A percentile compares a stretch with the other conserved stretches of the same genome.
Evolutionary conservation across 768 basidiomycete genomes (phyloP).

Genomic region (Dacryopinax spathularia): DNA sequence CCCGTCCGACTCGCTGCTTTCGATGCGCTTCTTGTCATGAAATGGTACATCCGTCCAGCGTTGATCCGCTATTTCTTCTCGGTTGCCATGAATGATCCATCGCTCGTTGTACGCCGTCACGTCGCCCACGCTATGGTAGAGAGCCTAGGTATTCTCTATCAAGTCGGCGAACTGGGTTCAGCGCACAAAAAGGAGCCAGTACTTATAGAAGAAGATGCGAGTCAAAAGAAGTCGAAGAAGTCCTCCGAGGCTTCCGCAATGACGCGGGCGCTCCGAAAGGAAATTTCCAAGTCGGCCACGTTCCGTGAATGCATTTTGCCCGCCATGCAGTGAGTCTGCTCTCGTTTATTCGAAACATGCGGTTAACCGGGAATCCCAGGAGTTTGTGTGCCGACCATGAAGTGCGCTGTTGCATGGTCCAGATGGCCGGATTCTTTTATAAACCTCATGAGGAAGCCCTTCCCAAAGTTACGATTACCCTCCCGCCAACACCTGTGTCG

Average conservation of each 20-base stretch:
- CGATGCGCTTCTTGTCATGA: slow-evolving; percentile 72
- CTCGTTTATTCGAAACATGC: not conserved
- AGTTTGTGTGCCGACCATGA: slow-evolving; percentile 68
- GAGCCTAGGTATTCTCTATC: slow-evolving; percentile 69
- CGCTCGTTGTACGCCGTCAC: slow-evolving; percentile 66
- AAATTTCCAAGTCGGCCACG: slow-evolving; percentile 57
- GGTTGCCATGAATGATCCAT: slow-evolving; percentile 75
- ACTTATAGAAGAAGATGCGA: slow-evolving; percentile 77
- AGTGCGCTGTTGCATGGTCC: slow-evolving; percentile 81
- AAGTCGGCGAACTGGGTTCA: slow-evolving; percentile 82
- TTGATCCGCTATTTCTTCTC: slow-evolving; percentile 77
- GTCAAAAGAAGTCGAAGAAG: slow-evolving; percentile 50
- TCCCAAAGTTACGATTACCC: slow-evolving; percentile 76
- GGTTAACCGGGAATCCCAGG: slow-evolving; percentile 25
- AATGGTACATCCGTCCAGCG: slow-evolving; percentile 66
- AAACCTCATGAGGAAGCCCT: slow-evolving; percentile 67
- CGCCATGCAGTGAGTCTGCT: slow-evolving; percentile 50
- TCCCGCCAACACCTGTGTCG: slow-evolving; percentile 54
- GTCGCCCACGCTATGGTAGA: slow-evolving; percentile 76
- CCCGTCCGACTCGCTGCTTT: slow-evolving; percentile 88
- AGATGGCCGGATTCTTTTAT: slow-evolving; percentile 78
- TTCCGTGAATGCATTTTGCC: slow-evolving; percentile 71
- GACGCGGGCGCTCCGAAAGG: slow-evolving; percentile 78
- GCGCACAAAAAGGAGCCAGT: slow-evolving; percentile 54
- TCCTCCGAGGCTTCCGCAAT: slow-evolving; percentile 71